Conservation (phyloP, 768 basidiomycete species). For the Phanerodontia chrysosporium region DNA sequence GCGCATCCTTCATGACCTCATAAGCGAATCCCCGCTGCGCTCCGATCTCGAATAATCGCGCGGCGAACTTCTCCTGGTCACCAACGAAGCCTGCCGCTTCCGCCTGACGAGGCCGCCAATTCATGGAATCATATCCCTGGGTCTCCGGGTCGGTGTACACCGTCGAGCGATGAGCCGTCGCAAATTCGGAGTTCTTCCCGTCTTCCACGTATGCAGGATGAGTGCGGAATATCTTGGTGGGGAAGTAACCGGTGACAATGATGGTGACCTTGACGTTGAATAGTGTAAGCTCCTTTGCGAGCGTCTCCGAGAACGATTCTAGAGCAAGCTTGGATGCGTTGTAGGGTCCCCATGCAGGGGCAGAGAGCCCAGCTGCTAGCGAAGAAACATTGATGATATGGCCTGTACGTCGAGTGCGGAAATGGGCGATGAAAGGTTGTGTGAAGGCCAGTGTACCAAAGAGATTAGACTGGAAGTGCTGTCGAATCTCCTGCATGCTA, state of each 20-base stretch:
- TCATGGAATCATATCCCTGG: constrained; percentile 7
- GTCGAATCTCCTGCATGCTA: constrained; percentile 1
- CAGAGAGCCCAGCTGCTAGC: neutral
- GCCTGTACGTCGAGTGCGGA: constrained; percentile 1
- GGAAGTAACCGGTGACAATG: constrained; percentile 7
- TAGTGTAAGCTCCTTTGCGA: neutral
- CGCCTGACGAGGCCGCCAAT: neutral
- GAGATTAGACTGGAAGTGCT: constrained; percentile 4
- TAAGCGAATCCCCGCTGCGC: constrained; percentile 1
- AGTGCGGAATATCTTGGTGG: neutral
- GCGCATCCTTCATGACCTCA: neutral
- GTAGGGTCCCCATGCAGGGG: constrained; percentile 1
- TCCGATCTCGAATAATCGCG: constrained; percentile 5
- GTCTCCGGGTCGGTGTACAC: constrained; percentile 11
- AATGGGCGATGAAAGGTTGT: constrained; percentile 3
- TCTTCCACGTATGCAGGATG: neutral
- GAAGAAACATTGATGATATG: constrained; percentile 10
- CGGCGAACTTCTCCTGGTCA: constrained; percentile 2
- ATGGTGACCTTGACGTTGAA: constrained; percentile 6
- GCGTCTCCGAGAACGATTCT: neutral
- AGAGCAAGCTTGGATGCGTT: constrained; percentile 1
- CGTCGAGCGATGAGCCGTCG: neutral
- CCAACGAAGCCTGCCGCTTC: neutral
- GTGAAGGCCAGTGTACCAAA: constrained; percentile 11
- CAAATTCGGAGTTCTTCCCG: neutral